Evolutionary conservation across 208 protist species (phyloP).

Genomic region (Leishmania tropica): DNA sequence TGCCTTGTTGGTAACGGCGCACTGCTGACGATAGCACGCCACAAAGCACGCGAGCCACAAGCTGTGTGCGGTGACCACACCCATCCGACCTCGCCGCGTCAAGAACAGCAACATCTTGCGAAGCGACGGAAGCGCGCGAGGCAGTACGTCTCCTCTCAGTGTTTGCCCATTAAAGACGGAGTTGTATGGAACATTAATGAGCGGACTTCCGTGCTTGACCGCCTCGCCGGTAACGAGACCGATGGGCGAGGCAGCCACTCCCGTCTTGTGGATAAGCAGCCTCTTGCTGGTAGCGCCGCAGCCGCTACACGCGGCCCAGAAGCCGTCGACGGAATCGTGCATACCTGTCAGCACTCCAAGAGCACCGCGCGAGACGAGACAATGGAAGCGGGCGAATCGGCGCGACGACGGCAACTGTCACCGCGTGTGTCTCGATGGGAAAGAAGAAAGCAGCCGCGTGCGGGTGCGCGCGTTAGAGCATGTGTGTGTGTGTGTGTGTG

Average conservation of each 20-base stretch:
- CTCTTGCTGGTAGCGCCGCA: conserved; percentile 66
- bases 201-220: conserved; percentile 48
- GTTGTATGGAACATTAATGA: conserved; percentile 75
- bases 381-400: not conserved
- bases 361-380: not conserved
- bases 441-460: not conserved
- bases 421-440: not conserved
- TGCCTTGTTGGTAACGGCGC: not conserved
- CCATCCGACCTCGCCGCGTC: conserved; percentile 55
- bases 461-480: not conserved
- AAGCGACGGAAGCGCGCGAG: conserved; percentile 49
- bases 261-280: conserved; percentile 31
- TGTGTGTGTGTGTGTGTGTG: conserved; percentile 1
- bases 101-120: conserved; percentile 47
- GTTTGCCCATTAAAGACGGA: conserved; percentile 73
- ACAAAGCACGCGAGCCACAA: conserved; percentile 55
- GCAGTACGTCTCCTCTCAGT: conserved; percentile 54
- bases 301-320: conserved; percentile 66
- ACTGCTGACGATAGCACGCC: conserved; percentile 27
- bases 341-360: conserved; percentile 2
- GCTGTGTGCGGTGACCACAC: conserved; percentile 39
- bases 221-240: conserved; percentile 46
- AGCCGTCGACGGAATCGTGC: conserved; percentile 35
- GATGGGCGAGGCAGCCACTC: conserved; percentile 25
- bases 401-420: not conserved